Base-by-base conservation (phyloP, 768 basidiomycete genomes). In the Rhizopogon vinicolor region DNA sequence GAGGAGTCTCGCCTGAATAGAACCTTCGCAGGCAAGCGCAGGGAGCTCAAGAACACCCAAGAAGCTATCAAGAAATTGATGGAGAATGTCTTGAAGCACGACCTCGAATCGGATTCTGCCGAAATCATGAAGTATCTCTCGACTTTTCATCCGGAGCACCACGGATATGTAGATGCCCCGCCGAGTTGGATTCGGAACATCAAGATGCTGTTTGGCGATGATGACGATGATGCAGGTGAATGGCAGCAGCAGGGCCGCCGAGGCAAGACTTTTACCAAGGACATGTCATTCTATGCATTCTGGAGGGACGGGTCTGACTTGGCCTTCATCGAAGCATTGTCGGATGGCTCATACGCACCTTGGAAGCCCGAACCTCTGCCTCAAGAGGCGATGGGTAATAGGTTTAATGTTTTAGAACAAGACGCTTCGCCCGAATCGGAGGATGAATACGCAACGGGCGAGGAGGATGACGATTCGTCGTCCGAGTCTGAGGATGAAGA, bases 291-390 rank as follows among this genome's bases (percentile, higher is more conserved):
- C 0, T 84, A 84, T 58, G 75, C 72, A 0, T 83, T 79, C 55
- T 87, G 85, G 85, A 68, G 7, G 51, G 59, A 66, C 5, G 74
- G 72, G 5, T 53, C 62, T 0, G 85, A 87, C 60, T 52, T 86
- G 2, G 68, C 65, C 2, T 86, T 84, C 60, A 59, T 85, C 41
- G 62, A 68, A 0, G 52, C 44, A 31, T 13, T 60, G n/a, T 39
- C 14, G 19, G 8, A 52, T 22, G 51, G 40, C 28, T 41, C 39
- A n/a, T 46, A 52, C 28, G 51, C 44, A 28, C 51, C 40, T 46
- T 46, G 51, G 40, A 18, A 13, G 28, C 14, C 51, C 8, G 16
- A n/a, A 10, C 7, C 44, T 18, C 44, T 18, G 5, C 51, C 51
- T 52, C 7, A 48, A 13, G 46, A 41, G 25, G 19, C 22, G 43